Base-by-base conservation (phyloP, 192 early-diverging fungal species). In the Oehlia diaphana region DNA sequence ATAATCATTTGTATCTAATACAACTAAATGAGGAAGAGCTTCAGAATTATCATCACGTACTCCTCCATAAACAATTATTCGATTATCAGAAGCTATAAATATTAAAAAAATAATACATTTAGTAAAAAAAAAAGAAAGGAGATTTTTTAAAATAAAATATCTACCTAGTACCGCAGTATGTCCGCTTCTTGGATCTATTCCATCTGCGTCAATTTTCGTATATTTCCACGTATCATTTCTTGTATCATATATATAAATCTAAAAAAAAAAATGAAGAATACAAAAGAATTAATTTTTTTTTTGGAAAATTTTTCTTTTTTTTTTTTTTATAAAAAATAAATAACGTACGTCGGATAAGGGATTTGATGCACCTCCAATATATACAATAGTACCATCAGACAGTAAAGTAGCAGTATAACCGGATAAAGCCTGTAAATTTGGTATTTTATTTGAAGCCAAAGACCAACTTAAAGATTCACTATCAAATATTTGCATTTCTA, bases 1-100 rank as follows among this genome's bases (percentile, higher is more conserved):
- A 67, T 31, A 67, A 67, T 14, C 28, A 9, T n/a, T 14, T 31
- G 65, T 67, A 14, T 67, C 33, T 31, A 67, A 31, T 31, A 67
- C 65, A 4, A 28, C 65, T 31, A 67, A 3, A 14, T 67, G 26
- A 13, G 65, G 65, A 31, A 31, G 65, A 13, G 65, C 13, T 31
- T 10, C 13, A 13, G 28, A 67, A 31, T 31, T 31, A 31, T 67
- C 65, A 67, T 67, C 28, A 9, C 28, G 13, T 67, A 31, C 28
- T 31, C 65, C 65, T 31, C 65, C 65, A 31, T 67, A 67, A 31
- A 67, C 28, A 67, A 67, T 66, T n/a, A 66, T 66, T 66, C 64
- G n/a, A 66, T 28, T 28, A 31, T 66, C 64, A n/a, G 28, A 28
- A 28, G 64, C 64, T 66, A 66, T 28, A 66, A 28, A 9, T 31